Percentiles rank a stretch among this genome's conserved stretches.
These are phyloP conservation scores for Epichloe brachyelytri DNA, from an alignment of 2,329 filamentous ascomycete species.

Conservation along the genomic window DNA sequence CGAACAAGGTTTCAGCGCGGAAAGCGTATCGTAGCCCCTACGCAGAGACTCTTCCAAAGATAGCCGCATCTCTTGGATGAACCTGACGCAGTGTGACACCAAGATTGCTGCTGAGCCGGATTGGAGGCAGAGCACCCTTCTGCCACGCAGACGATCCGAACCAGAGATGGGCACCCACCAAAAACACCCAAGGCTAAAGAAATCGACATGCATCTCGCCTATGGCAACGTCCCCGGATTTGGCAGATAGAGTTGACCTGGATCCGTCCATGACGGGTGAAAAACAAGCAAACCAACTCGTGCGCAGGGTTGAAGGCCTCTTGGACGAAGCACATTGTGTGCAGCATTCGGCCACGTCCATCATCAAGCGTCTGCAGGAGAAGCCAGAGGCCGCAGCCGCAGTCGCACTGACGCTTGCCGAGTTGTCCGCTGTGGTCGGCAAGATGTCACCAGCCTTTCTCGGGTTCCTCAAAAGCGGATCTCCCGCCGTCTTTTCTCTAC, in stretches of 20 bases:
- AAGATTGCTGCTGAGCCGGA: slow-evolving; percentile 11
- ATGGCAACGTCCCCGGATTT: slow-evolving; percentile 70
- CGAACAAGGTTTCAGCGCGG: slow-evolving; percentile 7
- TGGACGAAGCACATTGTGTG: slow-evolving; percentile 80
- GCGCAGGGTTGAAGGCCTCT: slow-evolving; percentile 57
- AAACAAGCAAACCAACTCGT: slow-evolving; percentile 45
- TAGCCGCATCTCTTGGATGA: slow-evolving; percentile 25
- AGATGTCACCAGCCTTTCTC: slow-evolving; percentile 74
- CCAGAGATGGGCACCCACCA: slow-evolving; percentile 19
- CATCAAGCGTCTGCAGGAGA: slow-evolving; percentile 58
- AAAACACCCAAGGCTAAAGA: slow-evolving; percentile 26
- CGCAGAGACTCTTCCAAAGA: slow-evolving; percentile 26
- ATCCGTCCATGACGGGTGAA: slow-evolving; percentile 37
- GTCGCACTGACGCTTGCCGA: slow-evolving; percentile 88
- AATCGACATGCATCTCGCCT: slow-evolving; percentile 86
- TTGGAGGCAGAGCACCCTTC: slow-evolving; percentile 10
- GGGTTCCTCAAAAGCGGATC: slow-evolving; percentile 64
- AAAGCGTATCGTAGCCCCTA: slow-evolving; percentile 25
- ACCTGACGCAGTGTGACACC: slow-evolving; percentile 16
- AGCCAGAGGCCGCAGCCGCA: slow-evolving; percentile 80
- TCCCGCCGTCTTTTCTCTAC: slow-evolving; percentile 73
- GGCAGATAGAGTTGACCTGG: slow-evolving; percentile 33
- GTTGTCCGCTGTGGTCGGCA: slow-evolving; percentile 67
- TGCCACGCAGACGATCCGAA: slow-evolving; percentile 27
- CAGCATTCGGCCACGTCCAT: slow-evolving; percentile 74